A percentile compares a stretch with the other conserved stretches of the same genome.
Conservation (phyloP, 805 yeast genomes). For the Blastobotrys americana region DNA sequence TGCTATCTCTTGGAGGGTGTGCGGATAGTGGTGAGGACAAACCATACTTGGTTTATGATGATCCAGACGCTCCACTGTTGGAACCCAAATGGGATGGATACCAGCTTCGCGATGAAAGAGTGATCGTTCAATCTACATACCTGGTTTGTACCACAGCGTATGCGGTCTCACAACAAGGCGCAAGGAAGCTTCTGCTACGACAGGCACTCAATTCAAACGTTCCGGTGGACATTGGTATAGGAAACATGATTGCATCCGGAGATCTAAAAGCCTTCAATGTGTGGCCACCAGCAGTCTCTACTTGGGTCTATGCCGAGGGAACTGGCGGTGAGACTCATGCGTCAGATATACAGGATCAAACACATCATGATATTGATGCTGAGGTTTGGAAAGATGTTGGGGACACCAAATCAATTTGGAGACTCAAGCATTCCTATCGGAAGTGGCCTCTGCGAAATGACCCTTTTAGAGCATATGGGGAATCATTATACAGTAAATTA, state of each 20-base stretch:
- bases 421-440: too few relatives aligned
- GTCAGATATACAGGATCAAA: slow-evolving; percentile 13
- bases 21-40: slow-evolving; percentile 2
- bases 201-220: slow-evolving; percentile 6
- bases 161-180: slow-evolving; percentile 11
- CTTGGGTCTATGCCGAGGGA: slow-evolving; percentile 11
- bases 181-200: slow-evolving; percentile 10
- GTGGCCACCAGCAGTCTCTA: slow-evolving; percentile 9
- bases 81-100: slow-evolving; percentile 3
- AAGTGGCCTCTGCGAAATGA: too few relatives aligned
- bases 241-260: slow-evolving; percentile 4
- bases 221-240: slow-evolving; percentile 12
- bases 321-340: slow-evolving; percentile 8
- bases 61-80: slow-evolving; percentile 8
- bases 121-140: slow-evolving; percentile 6
- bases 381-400: too few relatives aligned
- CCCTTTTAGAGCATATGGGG: too few relatives aligned
- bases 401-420: too few relatives aligned
- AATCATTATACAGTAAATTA: too few relatives aligned
- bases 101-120: slow-evolving; percentile 6
- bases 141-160: slow-evolving; percentile 13
- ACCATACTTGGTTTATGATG: slow-evolving; percentile 2
- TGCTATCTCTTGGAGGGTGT: slow-evolving; percentile 12
- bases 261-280: slow-evolving; percentile 10
- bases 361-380: too few relatives aligned